Evolutionary conservation across 164 flowering plant genomes (phyloP).

Genomic region (Stephania yunnanensis): DNA sequence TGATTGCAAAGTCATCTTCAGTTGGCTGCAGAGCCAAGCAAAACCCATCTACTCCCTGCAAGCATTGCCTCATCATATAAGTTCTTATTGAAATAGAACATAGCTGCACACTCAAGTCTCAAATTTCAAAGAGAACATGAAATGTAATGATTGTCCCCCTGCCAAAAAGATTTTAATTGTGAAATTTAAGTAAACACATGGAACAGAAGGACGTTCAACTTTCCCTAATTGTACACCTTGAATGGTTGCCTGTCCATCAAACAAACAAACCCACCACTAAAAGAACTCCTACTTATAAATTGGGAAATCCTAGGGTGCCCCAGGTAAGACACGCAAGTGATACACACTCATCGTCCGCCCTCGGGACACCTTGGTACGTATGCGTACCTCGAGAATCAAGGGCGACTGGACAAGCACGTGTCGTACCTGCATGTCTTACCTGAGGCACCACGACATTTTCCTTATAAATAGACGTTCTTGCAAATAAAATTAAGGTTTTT

Average conservation of each 20-base stretch:
- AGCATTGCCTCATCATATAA: neutral
- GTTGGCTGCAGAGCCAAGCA: slow-evolving; percentile 74
- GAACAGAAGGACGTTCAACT: neutral
- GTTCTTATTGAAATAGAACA: neutral
- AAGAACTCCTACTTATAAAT: neutral
- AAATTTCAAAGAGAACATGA: neutral
- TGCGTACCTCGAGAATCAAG: too few species aligned
- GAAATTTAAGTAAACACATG: neutral
- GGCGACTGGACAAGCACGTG: too few species aligned
- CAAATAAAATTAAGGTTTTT: too few species aligned
- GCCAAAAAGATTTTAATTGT: neutral
- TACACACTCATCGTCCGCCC: too few species aligned
- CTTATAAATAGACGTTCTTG: too few species aligned
- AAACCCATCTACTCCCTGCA: slow-evolving; percentile 66
- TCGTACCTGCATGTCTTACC: too few species aligned
- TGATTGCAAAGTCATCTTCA: slow-evolving; percentile 47
- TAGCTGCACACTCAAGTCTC: neutral
- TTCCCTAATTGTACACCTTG: neutral
- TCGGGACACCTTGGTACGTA: too few species aligned
- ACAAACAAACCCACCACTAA: neutral
- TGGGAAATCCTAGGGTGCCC: too few species aligned
- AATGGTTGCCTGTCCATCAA: neutral
- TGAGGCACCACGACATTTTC: too few species aligned
- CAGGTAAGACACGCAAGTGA: too few species aligned
- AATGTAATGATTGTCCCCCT: neutral